phyloP scores from a whole-genome alignment of 805 yeast species.

The Suhomyces faveliae region DNA sequence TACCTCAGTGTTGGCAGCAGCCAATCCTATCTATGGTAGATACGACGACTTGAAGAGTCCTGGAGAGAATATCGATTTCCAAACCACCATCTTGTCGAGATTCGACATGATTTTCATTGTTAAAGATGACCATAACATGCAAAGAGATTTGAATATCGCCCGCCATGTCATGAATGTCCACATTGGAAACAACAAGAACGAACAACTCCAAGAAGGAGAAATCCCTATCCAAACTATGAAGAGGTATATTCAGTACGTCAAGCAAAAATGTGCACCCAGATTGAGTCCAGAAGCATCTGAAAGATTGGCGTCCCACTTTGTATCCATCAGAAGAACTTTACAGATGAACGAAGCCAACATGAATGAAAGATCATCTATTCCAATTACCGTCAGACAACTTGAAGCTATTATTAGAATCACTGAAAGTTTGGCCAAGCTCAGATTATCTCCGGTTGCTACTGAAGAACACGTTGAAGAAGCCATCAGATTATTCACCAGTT shows the following conservation, averaged over 20 bases:
- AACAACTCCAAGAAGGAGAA: slow-evolving; percentile 63
- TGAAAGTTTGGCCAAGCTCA: slow-evolving; percentile 87
- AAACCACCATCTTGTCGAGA: slow-evolving; percentile 93
- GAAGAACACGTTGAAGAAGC: slow-evolving; percentile 95
- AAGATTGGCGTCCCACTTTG: slow-evolving; percentile 86
- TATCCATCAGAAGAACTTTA: slow-evolving; percentile 80
- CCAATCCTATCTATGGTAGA: slow-evolving; percentile 95
- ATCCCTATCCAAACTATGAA: slow-evolving; percentile 90
- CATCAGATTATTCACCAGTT: slow-evolving; percentile 88
- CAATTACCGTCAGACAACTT: slow-evolving; percentile 94
- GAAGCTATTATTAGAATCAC: slow-evolving; percentile 97
- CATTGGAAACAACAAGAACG: slow-evolving; percentile 64
- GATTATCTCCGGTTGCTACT: slow-evolving; percentile 76
- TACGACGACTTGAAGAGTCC: slow-evolving; percentile 95
- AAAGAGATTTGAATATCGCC: slow-evolving; percentile 85
- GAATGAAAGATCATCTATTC: slow-evolving; percentile 90
- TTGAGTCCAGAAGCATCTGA: slow-evolving; percentile 87
- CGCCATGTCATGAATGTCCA: slow-evolving; percentile 94
- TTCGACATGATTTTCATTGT: slow-evolving; percentile 98
- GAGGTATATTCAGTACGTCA: slow-evolving; percentile 87
- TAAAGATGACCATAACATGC: slow-evolving; percentile 89
- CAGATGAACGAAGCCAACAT: slow-evolving; percentile 77
- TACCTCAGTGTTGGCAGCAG: slow-evolving; percentile 96
- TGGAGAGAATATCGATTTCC: slow-evolving; percentile 97
- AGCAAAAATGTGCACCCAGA: slow-evolving; percentile 89